Conservation (phyloP, 2,329 filamentous ascomycete genomes). For the Sclerotiophoma versabilis region DNA sequence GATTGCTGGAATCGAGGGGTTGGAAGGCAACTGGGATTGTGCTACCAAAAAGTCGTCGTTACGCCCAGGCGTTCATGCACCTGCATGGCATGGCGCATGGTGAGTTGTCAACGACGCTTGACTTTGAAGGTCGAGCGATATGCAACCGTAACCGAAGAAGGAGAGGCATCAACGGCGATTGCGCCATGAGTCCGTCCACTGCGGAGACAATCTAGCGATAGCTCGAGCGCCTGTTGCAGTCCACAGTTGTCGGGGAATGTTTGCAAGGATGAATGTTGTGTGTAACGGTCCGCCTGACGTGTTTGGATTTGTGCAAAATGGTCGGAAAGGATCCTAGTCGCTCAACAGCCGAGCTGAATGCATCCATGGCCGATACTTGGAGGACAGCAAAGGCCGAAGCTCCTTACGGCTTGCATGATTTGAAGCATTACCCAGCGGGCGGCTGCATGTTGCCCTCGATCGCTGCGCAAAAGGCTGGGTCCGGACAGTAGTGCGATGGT, state of each 20-base stretch:
- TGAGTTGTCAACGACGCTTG: conserved; percentile 50
- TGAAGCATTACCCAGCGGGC: conserved; percentile 16
- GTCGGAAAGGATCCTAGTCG: conserved; percentile 11
- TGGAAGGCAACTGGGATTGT: conserved; percentile 45
- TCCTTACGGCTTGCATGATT: conserved; percentile 10
- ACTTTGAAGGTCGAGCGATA: conserved; percentile 43
- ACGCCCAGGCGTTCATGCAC: conserved; percentile 42
- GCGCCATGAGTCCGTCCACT: conserved; percentile 43
- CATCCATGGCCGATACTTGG: conserved; percentile 10
- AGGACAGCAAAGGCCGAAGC: conserved; percentile 6
- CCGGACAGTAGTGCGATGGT: conserved; percentile 17
- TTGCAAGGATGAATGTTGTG: conserved; percentile 21
- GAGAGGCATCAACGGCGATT: conserved; percentile 49
- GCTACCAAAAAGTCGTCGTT: conserved; percentile 43
- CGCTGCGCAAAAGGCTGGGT: conserved; percentile 23
- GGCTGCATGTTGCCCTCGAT: conserved; percentile 28
- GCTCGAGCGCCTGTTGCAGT: conserved; percentile 32
- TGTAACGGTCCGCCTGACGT: conserved; percentile 12
- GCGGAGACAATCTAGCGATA: conserved; percentile 35
- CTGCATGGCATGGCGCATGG: conserved; percentile 48
- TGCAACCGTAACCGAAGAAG: conserved; percentile 44
- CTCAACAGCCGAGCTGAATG: conserved; percentile 13
- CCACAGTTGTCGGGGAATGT: conserved; percentile 15
- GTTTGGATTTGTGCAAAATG: conserved; percentile 13
- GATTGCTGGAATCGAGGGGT: conserved; percentile 48